Evolutionary conservation across 495 filamentous ascomycete species (phyloP), one percentile per base, ranked within the genome.

Genomic region (Cetradonia linearis): DNA sequence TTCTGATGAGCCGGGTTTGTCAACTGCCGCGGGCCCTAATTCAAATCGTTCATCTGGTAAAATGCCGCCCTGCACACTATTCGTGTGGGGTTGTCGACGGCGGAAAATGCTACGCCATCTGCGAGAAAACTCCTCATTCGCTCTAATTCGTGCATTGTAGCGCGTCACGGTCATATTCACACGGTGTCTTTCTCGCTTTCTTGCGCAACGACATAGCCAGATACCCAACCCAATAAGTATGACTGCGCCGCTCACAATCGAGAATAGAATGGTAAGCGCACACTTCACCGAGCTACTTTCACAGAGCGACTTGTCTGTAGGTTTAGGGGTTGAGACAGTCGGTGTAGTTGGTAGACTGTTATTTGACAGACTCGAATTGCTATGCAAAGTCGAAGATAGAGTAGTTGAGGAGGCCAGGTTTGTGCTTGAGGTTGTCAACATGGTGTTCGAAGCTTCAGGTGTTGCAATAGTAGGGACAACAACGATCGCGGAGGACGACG

Each of bases 401-500:
- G 42, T 47, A 3, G 13, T 25, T n/a, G 40, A 14, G 1, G 4
- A 11, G 0, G 27, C 20, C 2, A 27, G 3, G 16, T 27, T 1
- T 7, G 3, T 49, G 11, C n/a, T 16, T 16, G 6, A 9, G 30
- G n/a, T 23, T 46, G 38, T 20, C 44, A 20, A 16, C 9, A n/a
- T 37, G 4, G 33, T 16, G 23, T 16, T 27, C 30, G 27, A 38
- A 34, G 2, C 27, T 18, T 30, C 10, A 1, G 30, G 5, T 23
- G 48, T 44, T 46, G 50, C 36, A 28, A 30, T 33, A 13, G 48
- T 3, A 7, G 50, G 30, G 2, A 31, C 37, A 1, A 48, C 31
- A 36, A 38, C 59, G n/a, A 48, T n/a, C 13, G 59, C 59, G 9
- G 36, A 62, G 27, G 59, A 61, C 11, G 28, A 13, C 5, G 59